phyloP scores from a whole-genome alignment of 2,329 filamentous ascomycete genomes.

The Coniochaeta sp. region DNA sequence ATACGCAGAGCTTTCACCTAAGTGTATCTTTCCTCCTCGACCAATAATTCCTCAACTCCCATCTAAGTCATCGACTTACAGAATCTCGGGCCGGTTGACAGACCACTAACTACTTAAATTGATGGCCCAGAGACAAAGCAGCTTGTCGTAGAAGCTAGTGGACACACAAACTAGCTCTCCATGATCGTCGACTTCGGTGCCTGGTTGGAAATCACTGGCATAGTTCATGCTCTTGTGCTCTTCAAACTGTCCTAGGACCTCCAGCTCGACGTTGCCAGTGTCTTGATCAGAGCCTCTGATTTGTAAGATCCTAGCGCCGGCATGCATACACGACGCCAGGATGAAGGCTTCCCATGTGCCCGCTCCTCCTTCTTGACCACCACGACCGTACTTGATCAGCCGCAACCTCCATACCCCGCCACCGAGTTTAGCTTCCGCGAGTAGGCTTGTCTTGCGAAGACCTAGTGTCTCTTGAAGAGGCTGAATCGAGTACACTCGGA shows the following conservation, averaged over 20 bases:
- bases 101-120: not conserved
- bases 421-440: conserved; percentile 62
- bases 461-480: conserved; percentile 31
- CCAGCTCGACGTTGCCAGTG: conserved; percentile 47
- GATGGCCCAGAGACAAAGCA: conserved; percentile 58
- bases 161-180: conserved; percentile 45
- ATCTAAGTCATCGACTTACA: too few relatives aligned
- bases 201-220: conserved; percentile 62
- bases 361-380: conserved; percentile 9
- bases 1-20: too few relatives aligned
- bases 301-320: conserved; percentile 62
- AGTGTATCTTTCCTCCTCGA: too few relatives aligned
- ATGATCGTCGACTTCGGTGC: conserved; percentile 15
- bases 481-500: conserved; percentile 57
- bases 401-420: conserved; percentile 84
- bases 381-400: conserved; percentile 30
- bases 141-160: conserved; percentile 70
- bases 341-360: conserved; percentile 33
- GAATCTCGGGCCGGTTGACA: too few relatives aligned
- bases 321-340: conserved; percentile 93
- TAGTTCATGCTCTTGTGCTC: conserved; percentile 96
- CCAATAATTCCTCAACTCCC: too few relatives aligned
- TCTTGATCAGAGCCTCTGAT: conserved; percentile 27
- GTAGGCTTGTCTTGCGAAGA: conserved; percentile 35
- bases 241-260: conserved; percentile 64